These are phyloP conservation scores for Tetrapisispora nanseiensis DNA, from an alignment of 805 yeast genomes.

Conservation along the genomic window DNA sequence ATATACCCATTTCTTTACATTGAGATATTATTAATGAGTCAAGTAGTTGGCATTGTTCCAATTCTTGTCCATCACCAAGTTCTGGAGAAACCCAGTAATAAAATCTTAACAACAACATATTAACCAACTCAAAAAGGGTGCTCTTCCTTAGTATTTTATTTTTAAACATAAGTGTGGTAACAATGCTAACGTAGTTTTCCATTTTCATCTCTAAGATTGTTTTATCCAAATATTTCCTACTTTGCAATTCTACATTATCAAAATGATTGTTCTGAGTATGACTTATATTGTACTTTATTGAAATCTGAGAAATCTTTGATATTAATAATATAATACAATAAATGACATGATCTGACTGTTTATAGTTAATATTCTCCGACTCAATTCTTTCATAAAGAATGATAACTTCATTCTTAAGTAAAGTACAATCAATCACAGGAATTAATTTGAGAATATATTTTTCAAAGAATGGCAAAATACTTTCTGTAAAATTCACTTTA, in stretches of 20 bases:
- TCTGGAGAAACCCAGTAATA: constrained; percentile 29
- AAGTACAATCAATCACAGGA: constrained; percentile 18
- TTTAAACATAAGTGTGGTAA: constrained; percentile 17
- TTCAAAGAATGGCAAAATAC: constrained; percentile 18
- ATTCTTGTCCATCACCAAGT: constrained; percentile 26
- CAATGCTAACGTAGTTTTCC: constrained; percentile 17
- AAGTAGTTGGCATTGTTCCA: constrained; percentile 22
- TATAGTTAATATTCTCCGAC: constrained; percentile 4
- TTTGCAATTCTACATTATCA: background rate
- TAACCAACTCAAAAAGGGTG: constrained; percentile 22
- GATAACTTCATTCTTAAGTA: constrained; percentile 10
- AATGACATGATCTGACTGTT: constrained; percentile 21
- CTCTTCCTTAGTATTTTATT: constrained; percentile 22
- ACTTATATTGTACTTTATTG: constrained; percentile 14
- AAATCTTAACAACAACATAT: constrained; percentile 21
- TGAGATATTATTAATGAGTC: constrained; percentile 23
- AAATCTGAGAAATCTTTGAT: constrained; percentile 17
- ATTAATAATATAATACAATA: constrained; percentile 18
- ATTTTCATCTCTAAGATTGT: constrained; percentile 15
- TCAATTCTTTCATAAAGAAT: constrained; percentile 13
- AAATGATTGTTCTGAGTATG: constrained; percentile 2
- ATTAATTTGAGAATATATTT: constrained; percentile 13
- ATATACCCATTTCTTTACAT: constrained; percentile 23
- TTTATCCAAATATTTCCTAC: constrained; percentile 2
- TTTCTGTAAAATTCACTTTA: constrained; percentile 10